Evolutionary conservation across 106 monocot species (phyloP).

Genomic region (Allium sativum): DNA sequence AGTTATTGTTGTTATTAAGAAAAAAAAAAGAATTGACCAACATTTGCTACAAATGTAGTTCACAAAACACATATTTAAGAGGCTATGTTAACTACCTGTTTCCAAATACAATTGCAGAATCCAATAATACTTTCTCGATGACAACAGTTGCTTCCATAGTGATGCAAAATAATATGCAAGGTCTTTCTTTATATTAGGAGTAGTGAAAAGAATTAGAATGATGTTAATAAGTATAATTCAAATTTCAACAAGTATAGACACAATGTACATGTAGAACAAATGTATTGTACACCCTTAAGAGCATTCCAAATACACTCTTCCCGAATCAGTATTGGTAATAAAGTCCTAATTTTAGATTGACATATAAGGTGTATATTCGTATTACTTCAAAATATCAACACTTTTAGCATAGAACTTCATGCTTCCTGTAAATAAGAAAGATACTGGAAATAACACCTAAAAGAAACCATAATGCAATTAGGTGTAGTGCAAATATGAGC

Average conservation of each 20-base stretch:
- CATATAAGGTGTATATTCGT: constrained; percentile 43
- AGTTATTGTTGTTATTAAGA: too few relatives aligned
- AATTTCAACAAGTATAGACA: neutral
- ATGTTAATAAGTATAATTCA: too few relatives aligned
- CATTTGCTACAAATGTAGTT: too few relatives aligned
- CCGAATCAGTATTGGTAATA: constrained; percentile 14
- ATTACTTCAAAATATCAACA: constrained; percentile 43
- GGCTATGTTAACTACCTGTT: too few relatives aligned
- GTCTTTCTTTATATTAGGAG: too few relatives aligned
- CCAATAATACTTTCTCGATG: too few relatives aligned
- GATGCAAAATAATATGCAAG: too few relatives aligned
- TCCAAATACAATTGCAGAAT: too few relatives aligned
- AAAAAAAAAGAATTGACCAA: too few relatives aligned
- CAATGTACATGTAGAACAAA: neutral
- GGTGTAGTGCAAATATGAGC: neutral
- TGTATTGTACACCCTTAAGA: constrained; percentile 43
- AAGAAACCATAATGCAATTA: constrained; percentile 12
- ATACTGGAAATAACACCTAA: constrained; percentile 72
- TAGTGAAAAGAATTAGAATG: too few relatives aligned
- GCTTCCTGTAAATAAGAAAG: constrained; percentile 74
- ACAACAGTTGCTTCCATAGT: too few relatives aligned
- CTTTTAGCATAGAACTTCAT: constrained; percentile 53
- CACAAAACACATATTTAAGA: too few relatives aligned
- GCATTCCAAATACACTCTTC: constrained; percentile 72
- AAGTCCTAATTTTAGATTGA: constrained; percentile 19